Percentiles rank a stretch among this genome's conserved stretches.
Conservation (phyloP, 1,284 basidiomycete species). For the Mycena citricolor region DNA sequence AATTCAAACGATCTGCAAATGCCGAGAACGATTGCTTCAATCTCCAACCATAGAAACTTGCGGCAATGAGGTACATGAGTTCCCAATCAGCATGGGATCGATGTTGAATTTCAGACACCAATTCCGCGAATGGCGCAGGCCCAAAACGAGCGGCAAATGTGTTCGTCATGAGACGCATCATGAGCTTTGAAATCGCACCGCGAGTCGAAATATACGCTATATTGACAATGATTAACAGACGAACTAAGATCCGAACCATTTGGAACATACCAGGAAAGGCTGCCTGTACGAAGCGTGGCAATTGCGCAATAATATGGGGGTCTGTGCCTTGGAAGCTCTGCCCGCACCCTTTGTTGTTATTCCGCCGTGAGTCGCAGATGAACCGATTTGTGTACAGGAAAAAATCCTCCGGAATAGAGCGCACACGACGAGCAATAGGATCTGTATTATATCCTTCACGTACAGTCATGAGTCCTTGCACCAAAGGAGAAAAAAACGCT, state of each 20-base stretch:
- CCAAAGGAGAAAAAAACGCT: neutral
- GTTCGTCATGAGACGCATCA: slow-evolving; percentile 11
- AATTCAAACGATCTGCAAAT: slow-evolving; percentile 2
- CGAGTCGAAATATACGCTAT: slow-evolving; percentile 17
- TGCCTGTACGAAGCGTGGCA: slow-evolving; percentile 15
- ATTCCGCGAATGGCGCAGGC: slow-evolving; percentile 14
- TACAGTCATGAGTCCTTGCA: too few relatives aligned
- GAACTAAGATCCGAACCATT: neutral
- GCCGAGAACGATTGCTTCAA: slow-evolving; percentile 9
- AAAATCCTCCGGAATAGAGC: neutral
- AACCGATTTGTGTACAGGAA: slow-evolving; percentile 5
- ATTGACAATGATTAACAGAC: neutral
- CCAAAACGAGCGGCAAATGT: slow-evolving; percentile 15
- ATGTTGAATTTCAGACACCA: slow-evolving; percentile 14
- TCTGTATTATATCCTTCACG: neutral
- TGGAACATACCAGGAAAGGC: slow-evolving; percentile 21
- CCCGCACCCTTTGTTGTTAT: slow-evolving; percentile 12
- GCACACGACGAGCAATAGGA: slow-evolving; percentile 3
- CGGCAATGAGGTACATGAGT: slow-evolving; percentile 18
- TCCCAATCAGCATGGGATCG: slow-evolving; percentile 13
- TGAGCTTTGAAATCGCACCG: slow-evolving; percentile 13
- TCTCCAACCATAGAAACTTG: neutral
- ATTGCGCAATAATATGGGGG: slow-evolving; percentile 15
- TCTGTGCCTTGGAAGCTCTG: slow-evolving; percentile 12
- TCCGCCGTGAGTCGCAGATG: neutral